phyloP scores from a whole-genome alignment of 805 yeast genomes.

The Debaryomyces tyrocola region DNA sequence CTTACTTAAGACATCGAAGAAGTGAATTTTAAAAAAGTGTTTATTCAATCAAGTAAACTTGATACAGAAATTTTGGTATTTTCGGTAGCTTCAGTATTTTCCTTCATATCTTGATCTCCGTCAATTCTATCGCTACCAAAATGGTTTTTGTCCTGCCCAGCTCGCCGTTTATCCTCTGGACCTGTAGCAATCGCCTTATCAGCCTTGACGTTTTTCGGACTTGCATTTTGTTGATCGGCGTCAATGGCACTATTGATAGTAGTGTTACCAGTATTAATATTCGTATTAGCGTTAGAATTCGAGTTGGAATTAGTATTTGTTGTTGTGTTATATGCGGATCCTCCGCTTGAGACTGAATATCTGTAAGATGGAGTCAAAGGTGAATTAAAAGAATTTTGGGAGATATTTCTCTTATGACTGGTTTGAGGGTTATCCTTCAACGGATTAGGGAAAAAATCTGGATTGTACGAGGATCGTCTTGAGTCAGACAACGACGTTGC shows the following conservation, averaged over 20 bases:
- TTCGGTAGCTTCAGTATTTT: constrained; percentile 4
- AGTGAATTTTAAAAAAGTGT: neutral
- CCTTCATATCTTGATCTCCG: neutral
- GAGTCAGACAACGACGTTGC: constrained; percentile 28
- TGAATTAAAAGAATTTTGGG: constrained; percentile 32
- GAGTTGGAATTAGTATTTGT: neutral
- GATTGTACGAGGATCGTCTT: constrained; percentile 44
- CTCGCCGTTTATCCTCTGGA: neutral
- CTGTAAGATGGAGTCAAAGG: constrained; percentile 25
- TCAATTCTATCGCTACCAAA: neutral
- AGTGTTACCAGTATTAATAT: neutral
- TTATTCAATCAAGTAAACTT: constrained; percentile 28
- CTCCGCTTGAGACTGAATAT: constrained; percentile 20
- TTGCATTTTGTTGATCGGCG: neutral
- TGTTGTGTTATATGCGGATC: neutral
- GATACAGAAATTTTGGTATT: constrained; percentile 33
- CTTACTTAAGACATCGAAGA: neutral
- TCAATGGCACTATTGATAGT: neutral
- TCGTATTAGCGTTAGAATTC: neutral
- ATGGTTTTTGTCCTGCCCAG: constrained; percentile 9
- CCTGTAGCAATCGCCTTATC: neutral
- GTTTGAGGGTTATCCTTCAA: constrained; percentile 16
- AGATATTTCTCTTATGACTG: constrained; percentile 26
- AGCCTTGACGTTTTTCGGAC: no score
- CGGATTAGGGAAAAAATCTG: constrained; percentile 45